Conservation (phyloP, 1,284 basidiomycete species). For the Pisolithus thermaeus region DNA sequence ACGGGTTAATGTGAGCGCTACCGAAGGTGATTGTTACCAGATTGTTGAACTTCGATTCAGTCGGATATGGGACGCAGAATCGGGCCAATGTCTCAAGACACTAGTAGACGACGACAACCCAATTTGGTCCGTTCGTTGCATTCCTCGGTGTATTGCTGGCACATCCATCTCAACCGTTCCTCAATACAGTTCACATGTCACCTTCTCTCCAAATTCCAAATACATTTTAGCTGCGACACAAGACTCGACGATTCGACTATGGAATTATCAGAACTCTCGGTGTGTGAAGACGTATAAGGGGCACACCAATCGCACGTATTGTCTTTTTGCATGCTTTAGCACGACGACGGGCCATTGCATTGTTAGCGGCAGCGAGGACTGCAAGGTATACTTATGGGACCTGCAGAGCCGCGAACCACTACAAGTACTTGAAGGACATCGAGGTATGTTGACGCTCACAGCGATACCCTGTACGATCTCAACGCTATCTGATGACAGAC, state of each 20-base stretch:
- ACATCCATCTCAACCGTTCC: not conserved
- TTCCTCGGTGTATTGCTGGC: conserved; percentile 1
- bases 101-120: conserved; percentile 94
- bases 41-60: conserved; percentile 36
- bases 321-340: conserved; percentile 60
- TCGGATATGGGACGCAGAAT: conserved; percentile 94
- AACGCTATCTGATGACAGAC: conserved; percentile 40
- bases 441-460: conserved; percentile 44
- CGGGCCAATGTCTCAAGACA: conserved; percentile 96
- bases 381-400: conserved; percentile 87
- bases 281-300: conserved; percentile 91
- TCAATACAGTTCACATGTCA: conserved; percentile 64
- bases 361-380: conserved; percentile 88
- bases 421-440: conserved; percentile 73
- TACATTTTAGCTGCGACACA: conserved; percentile 88
- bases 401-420: conserved; percentile 77
- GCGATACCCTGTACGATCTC: conserved; percentile 8
- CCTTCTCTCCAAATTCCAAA: conserved; percentile 88
- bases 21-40: not conserved
- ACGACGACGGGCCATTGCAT: conserved; percentile 57
- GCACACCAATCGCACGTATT: conserved; percentile 78
- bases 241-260: conserved; percentile 88
- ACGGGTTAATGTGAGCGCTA: conserved; percentile 83
- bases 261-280: conserved; percentile 90
- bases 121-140: conserved; percentile 58